Evolutionary conservation across 2,329 filamentous ascomycete species (phyloP).

Genomic region (Truncatella angustata): DNA sequence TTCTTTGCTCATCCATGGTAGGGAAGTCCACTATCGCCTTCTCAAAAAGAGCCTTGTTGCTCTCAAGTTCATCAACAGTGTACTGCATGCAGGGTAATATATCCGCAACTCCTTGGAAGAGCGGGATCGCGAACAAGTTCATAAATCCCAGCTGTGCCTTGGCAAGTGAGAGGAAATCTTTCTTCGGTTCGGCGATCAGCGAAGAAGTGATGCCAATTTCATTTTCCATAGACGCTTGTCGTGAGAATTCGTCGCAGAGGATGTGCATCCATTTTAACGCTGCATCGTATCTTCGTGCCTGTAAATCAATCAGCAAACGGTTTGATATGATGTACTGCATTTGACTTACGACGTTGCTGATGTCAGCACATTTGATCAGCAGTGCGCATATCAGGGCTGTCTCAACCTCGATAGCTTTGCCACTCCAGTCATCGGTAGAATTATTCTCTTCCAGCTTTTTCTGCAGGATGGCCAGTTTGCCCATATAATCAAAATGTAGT

Average conservation of each 20-base stretch:
- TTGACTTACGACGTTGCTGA: conserved; percentile 87
- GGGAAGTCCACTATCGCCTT: conserved; percentile 63
- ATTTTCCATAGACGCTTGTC: conserved; percentile 87
- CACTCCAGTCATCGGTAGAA: conserved; percentile 71
- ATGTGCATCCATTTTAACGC: conserved; percentile 90
- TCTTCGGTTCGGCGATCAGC: conserved; percentile 79
- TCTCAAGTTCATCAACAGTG: conserved; percentile 75
- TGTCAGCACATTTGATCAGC: conserved; percentile 96
- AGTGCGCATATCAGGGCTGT: conserved; percentile 83
- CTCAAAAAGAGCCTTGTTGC: conserved; percentile 75
- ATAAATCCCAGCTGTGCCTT: conserved; percentile 94
- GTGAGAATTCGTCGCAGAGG: conserved; percentile 91
- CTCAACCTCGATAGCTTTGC: conserved; percentile 71
- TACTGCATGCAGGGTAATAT: conserved; percentile 84
- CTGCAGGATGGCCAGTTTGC: conserved; percentile 76
- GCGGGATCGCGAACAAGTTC: conserved; percentile 88
- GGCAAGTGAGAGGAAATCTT: conserved; percentile 78
- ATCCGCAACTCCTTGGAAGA: conserved; percentile 85
- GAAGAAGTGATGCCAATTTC: conserved; percentile 86
- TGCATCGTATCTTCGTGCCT: conserved; percentile 80
- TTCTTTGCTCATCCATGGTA: conserved; percentile 39
- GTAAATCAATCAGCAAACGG: conserved; percentile 1
- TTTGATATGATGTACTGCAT: no score
- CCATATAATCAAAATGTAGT: conserved; percentile 95
- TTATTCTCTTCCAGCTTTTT: conserved; percentile 69